Evolutionary conservation across 768 basidiomycete species (phyloP).

Genomic region (Chlorophyllum brunneum): DNA sequence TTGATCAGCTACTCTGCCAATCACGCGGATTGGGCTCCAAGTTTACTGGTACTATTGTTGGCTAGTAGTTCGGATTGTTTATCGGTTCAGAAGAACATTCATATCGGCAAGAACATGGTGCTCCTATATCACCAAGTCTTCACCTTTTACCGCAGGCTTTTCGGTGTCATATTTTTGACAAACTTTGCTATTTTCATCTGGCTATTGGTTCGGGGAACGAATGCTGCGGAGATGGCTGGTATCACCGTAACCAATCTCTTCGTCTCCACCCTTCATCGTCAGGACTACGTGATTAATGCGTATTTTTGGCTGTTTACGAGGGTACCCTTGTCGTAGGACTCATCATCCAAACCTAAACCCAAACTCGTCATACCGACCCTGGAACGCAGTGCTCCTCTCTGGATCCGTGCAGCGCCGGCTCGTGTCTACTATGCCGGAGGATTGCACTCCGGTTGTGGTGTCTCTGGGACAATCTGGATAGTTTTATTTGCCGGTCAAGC

Average conservation of each 20-base stretch:
- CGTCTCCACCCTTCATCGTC: constrained; percentile 42
- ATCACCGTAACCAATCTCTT: constrained; percentile 45
- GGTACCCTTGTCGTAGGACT: constrained; percentile 43
- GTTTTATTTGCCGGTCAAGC: constrained; percentile 43
- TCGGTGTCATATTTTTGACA: constrained; percentile 50
- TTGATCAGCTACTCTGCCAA: no score
- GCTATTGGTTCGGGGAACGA: constrained; percentile 29
- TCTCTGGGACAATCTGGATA: constrained; percentile 51
- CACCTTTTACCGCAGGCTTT: constrained; percentile 54
- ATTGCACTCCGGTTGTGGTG: constrained; percentile 49
- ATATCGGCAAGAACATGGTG: no score
- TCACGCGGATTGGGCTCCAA: no score
- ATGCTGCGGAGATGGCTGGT: constrained; percentile 32
- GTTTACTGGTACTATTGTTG: no score
- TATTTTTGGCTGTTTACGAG: constrained; percentile 51
- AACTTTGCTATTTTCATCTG: constrained; percentile 52
- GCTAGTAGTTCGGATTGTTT: no score
- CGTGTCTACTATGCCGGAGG: constrained; percentile 55
- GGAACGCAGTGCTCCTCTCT: constrained; percentile 29
- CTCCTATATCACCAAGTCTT: constrained; percentile 50
- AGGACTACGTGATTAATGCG: constrained; percentile 55
- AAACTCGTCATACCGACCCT: neutral
- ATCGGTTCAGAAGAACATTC: no score
- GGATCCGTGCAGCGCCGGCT: constrained; percentile 42
- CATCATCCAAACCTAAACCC: neutral